phyloP scores from a whole-genome alignment of 192 early-diverging fungal species.

The Geosiphon pyriformis region DNA sequence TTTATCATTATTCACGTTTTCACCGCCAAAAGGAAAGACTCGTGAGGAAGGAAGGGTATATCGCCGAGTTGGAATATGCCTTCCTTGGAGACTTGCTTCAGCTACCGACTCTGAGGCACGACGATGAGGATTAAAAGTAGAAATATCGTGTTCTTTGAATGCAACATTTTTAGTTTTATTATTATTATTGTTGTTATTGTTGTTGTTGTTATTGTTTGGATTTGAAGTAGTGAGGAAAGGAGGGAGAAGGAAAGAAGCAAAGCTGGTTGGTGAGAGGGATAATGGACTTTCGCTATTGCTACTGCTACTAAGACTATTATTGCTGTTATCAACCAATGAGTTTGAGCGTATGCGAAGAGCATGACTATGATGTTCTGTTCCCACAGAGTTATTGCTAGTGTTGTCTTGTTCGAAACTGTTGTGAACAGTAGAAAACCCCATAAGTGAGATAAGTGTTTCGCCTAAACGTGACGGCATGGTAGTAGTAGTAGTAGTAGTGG shows the following conservation, averaged over 20 bases:
- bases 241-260: background rate
- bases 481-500: too few species aligned
- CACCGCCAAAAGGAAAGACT: slow-evolving; percentile 1
- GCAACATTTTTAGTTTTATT: background rate
- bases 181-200: background rate
- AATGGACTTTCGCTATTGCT: background rate
- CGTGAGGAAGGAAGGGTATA: slow-evolving; percentile 7
- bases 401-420: background rate
- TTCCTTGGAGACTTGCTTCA: background rate
- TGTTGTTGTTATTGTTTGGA: background rate
- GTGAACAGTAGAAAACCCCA: background rate
- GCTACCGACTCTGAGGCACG: slow-evolving; percentile 8
- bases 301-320: background rate
- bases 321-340: background rate
- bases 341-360: background rate
- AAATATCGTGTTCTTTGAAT: background rate
- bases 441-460: background rate
- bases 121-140: background rate
- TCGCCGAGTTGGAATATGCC: background rate
- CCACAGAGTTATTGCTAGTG: background rate
- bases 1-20: background rate
- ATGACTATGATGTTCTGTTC: background rate
- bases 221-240: background rate
- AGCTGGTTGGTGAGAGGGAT: background rate
- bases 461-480: too few species aligned